phyloP scores from a whole-genome alignment of 805 yeast species.

The Candida methanosorbosa region DNA sequence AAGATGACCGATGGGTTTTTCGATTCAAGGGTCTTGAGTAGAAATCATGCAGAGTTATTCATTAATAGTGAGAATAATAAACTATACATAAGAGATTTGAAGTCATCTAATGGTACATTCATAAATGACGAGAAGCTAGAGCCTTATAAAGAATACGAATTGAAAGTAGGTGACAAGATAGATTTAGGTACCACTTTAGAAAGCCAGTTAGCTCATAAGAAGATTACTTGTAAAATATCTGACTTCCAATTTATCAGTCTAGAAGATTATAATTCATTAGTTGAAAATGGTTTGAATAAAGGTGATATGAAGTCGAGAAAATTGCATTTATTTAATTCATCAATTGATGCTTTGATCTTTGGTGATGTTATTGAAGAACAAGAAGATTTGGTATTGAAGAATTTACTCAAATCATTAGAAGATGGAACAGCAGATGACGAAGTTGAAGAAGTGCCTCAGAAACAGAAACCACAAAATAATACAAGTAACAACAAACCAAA shows the following conservation, averaged over 20 bases:
- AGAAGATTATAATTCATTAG: constrained; percentile 15
- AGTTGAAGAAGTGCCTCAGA: constrained; percentile 18
- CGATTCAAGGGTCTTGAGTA: constrained; percentile 84
- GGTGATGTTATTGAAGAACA: constrained; percentile 26
- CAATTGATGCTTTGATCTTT: constrained; percentile 27
- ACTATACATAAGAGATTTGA: constrained; percentile 74
- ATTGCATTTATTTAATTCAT: constrained; percentile 23
- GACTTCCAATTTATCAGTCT: constrained; percentile 53
- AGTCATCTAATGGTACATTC: constrained; percentile 92
- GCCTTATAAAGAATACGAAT: constrained; percentile 51
- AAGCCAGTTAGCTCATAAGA: constrained; percentile 61
- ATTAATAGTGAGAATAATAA: constrained; percentile 45
- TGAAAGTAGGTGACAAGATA: constrained; percentile 77
- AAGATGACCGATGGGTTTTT: constrained; percentile 82
- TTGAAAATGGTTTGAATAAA: constrained; percentile 16
- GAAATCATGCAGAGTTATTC: constrained; percentile 90
- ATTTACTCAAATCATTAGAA: constrained; percentile 14
- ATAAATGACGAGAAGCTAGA: constrained; percentile 68
- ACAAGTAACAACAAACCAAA: not conserved
- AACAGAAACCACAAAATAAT: not conserved
- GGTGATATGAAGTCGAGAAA: constrained; percentile 18
- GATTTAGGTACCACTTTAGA: constrained; percentile 90
- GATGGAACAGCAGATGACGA: constrained; percentile 27
- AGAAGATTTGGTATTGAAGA: constrained; percentile 18
- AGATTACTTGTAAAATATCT: constrained; percentile 78